A percentile compares a stretch with the other conserved stretches of the same genome.
Evolutionary conservation across 257 asterid species (phyloP).

Genomic region (Misopates orontium): DNA sequence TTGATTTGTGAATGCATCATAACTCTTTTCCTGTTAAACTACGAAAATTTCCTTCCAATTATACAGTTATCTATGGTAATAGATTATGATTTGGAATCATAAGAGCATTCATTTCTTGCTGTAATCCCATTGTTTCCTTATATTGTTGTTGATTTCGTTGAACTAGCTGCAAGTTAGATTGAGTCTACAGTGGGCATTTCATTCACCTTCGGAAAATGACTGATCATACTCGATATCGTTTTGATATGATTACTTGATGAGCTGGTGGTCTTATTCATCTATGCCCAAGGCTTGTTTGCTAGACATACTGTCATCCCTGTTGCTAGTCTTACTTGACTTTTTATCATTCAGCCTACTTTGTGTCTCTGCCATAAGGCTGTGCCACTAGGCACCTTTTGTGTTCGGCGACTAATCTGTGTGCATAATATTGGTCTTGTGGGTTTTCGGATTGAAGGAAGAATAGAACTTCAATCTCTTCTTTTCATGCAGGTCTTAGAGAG

Average conservation of each 20-base stretch:
- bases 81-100: background rate
- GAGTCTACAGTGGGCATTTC: background rate
- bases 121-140: background rate
- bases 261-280: too few species aligned
- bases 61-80: background rate
- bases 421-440: background rate
- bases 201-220: slow-evolving; percentile 16
- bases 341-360: background rate
- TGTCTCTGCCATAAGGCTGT: background rate
- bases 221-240: slow-evolving; percentile 1
- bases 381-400: background rate
- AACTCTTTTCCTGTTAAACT: background rate
- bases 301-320: background rate
- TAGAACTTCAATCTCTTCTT: slow-evolving; percentile 24
- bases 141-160: background rate
- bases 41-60: background rate
- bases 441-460: slow-evolving; percentile 7
- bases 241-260: background rate
- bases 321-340: slow-evolving; percentile 1
- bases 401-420: background rate
- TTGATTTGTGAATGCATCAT: background rate
- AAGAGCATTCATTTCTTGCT: background rate
- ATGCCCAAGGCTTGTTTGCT: background rate
- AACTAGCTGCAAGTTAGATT: background rate
- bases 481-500: slow-evolving; percentile 84